Conservation (phyloP, 768 basidiomycete species). For the Trichaptum fuscoviolaceum region DNA sequence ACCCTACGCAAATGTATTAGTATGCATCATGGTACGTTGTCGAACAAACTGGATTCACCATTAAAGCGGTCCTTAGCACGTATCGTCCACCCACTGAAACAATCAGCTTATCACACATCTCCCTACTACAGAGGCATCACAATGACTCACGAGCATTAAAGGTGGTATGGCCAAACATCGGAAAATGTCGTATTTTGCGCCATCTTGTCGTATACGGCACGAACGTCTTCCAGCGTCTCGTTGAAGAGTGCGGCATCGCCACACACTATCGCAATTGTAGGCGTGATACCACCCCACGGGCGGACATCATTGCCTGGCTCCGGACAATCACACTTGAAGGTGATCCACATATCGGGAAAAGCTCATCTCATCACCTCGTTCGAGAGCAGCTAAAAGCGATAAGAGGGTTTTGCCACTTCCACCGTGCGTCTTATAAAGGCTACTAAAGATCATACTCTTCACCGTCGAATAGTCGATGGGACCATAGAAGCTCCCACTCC, state of each 20-base stretch:
- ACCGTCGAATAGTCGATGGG: slow-evolving; percentile 11
- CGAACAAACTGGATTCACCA: background rate
- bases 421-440: slow-evolving; percentile 7
- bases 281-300: background rate
- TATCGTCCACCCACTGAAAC: background rate
- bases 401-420: background rate
- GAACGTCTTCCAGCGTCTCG: background rate
- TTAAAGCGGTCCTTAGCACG: background rate
- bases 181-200: background rate
- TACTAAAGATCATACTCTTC: slow-evolving; percentile 7
- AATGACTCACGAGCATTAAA: slow-evolving; percentile 1
- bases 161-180: slow-evolving; percentile 1
- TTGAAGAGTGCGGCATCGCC: background rate
- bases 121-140: background rate
- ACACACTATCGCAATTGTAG: background rate
- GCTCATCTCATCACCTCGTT: background rate
- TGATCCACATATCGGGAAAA: background rate
- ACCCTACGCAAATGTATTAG: background rate
- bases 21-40: background rate
- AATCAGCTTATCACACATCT: background rate
- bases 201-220: slow-evolving; percentile 1
- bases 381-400: background rate
- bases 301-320: background rate
- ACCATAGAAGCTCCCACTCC: slow-evolving; percentile 6
- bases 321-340: background rate